phyloP scores from a whole-genome alignment of 768 basidiomycete species.

The Mycena haematopus region DNA sequence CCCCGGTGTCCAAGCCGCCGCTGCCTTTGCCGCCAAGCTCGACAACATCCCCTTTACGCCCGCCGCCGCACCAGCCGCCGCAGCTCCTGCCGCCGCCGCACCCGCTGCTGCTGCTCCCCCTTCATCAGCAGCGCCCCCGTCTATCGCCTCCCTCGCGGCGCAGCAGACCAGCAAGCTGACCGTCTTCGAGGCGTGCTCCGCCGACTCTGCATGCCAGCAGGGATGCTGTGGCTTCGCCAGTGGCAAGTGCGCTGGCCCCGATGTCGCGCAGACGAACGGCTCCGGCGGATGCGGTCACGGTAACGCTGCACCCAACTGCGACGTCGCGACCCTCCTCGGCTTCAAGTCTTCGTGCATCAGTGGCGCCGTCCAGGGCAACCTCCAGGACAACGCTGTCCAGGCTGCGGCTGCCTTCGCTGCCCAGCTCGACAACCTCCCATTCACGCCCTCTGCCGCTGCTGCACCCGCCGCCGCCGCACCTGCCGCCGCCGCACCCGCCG shows the following conservation, averaged over 20 bases:
- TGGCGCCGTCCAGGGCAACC: neutral
- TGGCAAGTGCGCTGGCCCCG: conserved; percentile 35
- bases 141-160: too few species aligned
- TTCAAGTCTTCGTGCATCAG: conserved; percentile 5
- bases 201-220: conserved; percentile 10
- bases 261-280: conserved; percentile 34
- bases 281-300: conserved; percentile 34
- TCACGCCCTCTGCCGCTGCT: neutral
- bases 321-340: conserved; percentile 27
- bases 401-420: conserved; percentile 10
- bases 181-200: too few species aligned
- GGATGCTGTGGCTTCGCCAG: conserved; percentile 34
- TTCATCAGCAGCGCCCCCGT: too few species aligned
- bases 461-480: conserved; percentile 2
- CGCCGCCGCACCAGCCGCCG: too few species aligned
- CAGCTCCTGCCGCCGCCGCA: too few species aligned
- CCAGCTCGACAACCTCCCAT: conserved; percentile 17
- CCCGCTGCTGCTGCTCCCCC: too few species aligned
- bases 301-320: conserved; percentile 31
- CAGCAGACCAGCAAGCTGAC: too few species aligned
- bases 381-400: neutral
- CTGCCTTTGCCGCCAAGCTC: too few species aligned
- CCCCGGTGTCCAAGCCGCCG: too few species aligned
- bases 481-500: conserved; percentile 12
- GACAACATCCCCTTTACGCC: too few species aligned